Percentiles rank a stretch among this genome's conserved stretches.
These are phyloP conservation scores for Monoraphidium neglectum DNA, from an alignment of 139 green algal genomes.

Conservation along the genomic window DNA sequence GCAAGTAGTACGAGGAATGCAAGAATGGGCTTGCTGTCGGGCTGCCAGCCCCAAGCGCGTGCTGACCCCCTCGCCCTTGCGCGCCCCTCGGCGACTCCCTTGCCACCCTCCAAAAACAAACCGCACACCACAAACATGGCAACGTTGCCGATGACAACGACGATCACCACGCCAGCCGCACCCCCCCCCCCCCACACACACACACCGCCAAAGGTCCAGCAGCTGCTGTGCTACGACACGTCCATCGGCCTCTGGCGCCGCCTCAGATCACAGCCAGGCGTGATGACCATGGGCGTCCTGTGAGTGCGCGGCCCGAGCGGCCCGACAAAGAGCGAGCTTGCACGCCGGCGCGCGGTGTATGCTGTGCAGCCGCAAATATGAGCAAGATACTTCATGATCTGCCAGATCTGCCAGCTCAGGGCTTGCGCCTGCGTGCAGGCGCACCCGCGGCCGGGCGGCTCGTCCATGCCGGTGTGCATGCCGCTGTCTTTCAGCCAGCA, in stretches of 20 bases:
- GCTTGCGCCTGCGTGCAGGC: too few species aligned
- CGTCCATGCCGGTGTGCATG: too few species aligned
- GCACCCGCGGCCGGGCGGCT: too few species aligned
- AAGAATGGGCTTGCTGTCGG: too few species aligned
- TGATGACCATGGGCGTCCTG: slow-evolving; percentile 74
- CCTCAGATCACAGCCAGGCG: slow-evolving; percentile 45
- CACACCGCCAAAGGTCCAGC: slow-evolving; percentile 62
- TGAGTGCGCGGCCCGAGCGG: slow-evolving; percentile 59
- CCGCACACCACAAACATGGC: not conserved
- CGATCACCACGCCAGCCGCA: not conserved
- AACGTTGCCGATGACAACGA: not conserved
- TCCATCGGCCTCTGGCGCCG: slow-evolving; percentile 63
- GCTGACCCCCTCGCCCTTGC: not conserved
- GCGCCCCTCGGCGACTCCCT: too few species aligned
- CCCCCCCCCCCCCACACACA: slow-evolving; percentile 25
- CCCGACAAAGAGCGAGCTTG: not conserved
- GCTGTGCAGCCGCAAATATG: too few species aligned
- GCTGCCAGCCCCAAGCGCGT: not conserved
- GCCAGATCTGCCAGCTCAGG: too few species aligned
- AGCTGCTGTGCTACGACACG: slow-evolving; percentile 74
- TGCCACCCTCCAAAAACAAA: not conserved
- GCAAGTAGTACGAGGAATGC: too few species aligned
- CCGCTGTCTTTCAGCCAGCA: too few species aligned
- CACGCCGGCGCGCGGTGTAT: too few species aligned
- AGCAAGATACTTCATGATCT: too few species aligned